Conservation (phyloP, 768 basidiomycete species). For the Tricholoma terreum region DNA sequence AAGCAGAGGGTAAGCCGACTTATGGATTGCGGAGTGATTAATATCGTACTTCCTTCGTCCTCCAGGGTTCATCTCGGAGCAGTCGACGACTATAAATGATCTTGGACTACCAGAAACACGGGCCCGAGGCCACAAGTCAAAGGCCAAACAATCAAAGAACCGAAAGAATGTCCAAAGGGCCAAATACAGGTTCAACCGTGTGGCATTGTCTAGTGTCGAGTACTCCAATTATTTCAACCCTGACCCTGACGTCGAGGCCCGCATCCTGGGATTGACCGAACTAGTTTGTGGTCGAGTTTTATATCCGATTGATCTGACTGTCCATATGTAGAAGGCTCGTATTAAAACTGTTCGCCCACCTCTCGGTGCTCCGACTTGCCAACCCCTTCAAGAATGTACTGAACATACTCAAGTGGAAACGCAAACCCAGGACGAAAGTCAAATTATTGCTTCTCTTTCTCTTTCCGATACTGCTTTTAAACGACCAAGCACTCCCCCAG, state of each 20-base stretch:
- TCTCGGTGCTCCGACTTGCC: constrained; percentile 6
- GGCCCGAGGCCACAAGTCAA: constrained; percentile 33
- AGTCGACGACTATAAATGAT: constrained; percentile 46
- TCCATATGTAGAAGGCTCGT: constrained; percentile 2
- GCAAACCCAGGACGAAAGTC: constrained; percentile 36
- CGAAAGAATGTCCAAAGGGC: constrained; percentile 53
- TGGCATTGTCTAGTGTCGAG: constrained; percentile 38
- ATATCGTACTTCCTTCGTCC: background rate
- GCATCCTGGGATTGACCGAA: constrained; percentile 57
- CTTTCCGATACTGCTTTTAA: constrained; percentile 22
- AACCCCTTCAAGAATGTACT: background rate
- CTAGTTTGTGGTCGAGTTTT: constrained; percentile 38
- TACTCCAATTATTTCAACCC: constrained; percentile 74
- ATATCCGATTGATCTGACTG: background rate
- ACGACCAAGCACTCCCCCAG: constrained; percentile 31
- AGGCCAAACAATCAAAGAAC: constrained; percentile 40
- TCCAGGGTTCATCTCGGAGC: constrained; percentile 59
- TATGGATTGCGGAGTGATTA: background rate
- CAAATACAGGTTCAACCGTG: constrained; percentile 55
- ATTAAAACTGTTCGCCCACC: constrained; percentile 4
- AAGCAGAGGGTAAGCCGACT: constrained; percentile 55
- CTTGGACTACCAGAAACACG: constrained; percentile 45
- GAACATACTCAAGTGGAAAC: constrained; percentile 20
- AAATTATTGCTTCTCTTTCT: constrained; percentile 10
- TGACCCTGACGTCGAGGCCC: constrained; percentile 53